Base-by-base conservation (phyloP, 1,139 yeast species). In the Wickerhamomyces sp. region DNA sequence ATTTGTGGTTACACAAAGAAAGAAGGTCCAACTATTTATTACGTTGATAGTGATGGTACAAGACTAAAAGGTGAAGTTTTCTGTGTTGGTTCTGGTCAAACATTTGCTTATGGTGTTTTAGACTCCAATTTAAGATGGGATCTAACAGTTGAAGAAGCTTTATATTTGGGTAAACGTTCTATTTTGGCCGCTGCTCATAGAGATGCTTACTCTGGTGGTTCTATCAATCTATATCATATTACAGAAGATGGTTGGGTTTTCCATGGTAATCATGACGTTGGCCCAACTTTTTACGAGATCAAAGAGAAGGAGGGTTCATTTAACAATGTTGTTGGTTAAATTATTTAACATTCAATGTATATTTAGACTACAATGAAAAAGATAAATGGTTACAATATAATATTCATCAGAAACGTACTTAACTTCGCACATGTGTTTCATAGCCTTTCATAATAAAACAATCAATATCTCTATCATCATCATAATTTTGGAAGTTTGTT, bases 71-170 rank as follows among this genome's bases (percentile, higher is more conserved):
- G 99, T 47, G 96, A 93, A 62, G 61, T 90, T 53, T 94, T 94
- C 69, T 90, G 97, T 74, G 99, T 93, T 34, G 99, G 99, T 41
- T 91, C 98, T 1, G 99, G 99, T 68, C 99, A 93, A 71, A 93
- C 99, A 1, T 93, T 93, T 69, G 99, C 99, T n/a, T 93, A 93
- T 63, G 99, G 99, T 75, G 99, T 93, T 27, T 75, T 93, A 55
- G 99, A 93, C 66, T 79, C 95, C 34, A 90, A 87, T 58, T 87
- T 89, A 69, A 78, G 76, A 58, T 89, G 96, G 95, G 97, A 91
- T 60, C 69, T 91, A 55, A 64, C 86, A 1, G 94, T 87, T 9
- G 98, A 93, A 54, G 98, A 93, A 51, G 99, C 99, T 5, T 76
- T 94, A 55, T 87, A 85, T 60, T 76, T 93, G 55, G 99, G 99